phyloP scores from a whole-genome alignment of 176 grass and related monocot genomes.

The Poa annua region DNA sequence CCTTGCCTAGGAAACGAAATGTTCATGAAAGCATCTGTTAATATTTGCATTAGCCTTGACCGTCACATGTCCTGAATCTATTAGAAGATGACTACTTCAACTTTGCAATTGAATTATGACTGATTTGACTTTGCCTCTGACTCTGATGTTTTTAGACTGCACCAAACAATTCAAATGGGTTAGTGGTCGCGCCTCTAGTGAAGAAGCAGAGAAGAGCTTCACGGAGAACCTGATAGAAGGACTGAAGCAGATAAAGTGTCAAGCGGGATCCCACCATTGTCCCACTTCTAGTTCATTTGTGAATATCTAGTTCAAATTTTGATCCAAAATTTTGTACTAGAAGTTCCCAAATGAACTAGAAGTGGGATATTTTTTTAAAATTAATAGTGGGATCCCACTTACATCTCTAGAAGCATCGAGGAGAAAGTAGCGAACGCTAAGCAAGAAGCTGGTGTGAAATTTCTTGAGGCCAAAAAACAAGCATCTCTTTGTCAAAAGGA shows the following conservation, averaged over 20 bases:
- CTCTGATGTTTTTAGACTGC: conserved; percentile 73
- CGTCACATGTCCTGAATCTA: neutral
- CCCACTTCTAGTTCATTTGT: no score
- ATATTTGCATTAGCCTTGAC: neutral
- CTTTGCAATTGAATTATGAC: neutral
- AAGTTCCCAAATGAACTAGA: no score
- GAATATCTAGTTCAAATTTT: no score
- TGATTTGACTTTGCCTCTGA: neutral
- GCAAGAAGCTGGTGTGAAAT: conserved; percentile 70
- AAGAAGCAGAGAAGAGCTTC: conserved; percentile 93
- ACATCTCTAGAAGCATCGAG: no score
- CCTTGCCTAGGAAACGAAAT: neutral
- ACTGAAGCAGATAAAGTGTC: conserved; percentile 70
- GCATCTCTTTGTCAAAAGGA: conserved; percentile 96
- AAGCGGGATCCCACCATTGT: no score
- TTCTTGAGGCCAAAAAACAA: conserved; percentile 90
- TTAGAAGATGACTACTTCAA: neutral
- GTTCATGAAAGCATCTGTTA: neutral
- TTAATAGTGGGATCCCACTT: no score
- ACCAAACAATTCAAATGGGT: conserved; percentile 60
- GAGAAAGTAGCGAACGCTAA: conserved; percentile 63
- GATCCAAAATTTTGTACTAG: no score
- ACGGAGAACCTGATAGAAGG: conserved; percentile 81
- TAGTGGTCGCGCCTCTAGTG: conserved; percentile 45
- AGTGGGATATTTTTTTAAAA: no score